These are phyloP conservation scores for Mycena haematopus DNA, from an alignment of 768 basidiomycete species.

Conservation along the genomic window DNA sequence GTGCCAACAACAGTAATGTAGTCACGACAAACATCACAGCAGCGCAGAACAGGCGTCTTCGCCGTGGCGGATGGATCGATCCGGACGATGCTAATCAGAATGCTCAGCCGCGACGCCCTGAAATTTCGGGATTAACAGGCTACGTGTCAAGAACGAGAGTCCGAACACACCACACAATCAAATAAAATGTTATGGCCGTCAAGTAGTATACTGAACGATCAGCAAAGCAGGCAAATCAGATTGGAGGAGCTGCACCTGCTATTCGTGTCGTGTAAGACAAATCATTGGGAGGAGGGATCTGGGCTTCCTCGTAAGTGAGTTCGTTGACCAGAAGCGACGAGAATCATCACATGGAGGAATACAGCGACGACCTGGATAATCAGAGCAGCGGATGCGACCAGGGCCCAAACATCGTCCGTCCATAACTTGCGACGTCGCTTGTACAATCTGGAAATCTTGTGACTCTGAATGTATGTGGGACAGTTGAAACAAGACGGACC, in stretches of 20 bases:
- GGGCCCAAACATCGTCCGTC: constrained; percentile 7
- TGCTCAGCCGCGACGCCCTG: constrained; percentile 57
- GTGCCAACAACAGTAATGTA: constrained; percentile 46
- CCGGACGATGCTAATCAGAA: constrained; percentile 61
- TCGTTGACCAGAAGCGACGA: not conserved
- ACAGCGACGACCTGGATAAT: constrained; percentile 5
- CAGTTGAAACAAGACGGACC: not conserved
- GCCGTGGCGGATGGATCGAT: constrained; percentile 47
- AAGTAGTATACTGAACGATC: constrained; percentile 39
- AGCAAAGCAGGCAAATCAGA: not conserved
- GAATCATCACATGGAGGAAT: constrained; percentile 3
- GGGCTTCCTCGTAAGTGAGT: constrained; percentile 3
- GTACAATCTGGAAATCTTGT: not conserved
- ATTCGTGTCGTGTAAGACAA: constrained; percentile 16
- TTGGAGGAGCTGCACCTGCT: constrained; percentile 11
- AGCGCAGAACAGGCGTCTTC: constrained; percentile 36
- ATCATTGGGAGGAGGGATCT: constrained; percentile 17
- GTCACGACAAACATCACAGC: constrained; percentile 40
- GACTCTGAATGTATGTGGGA: no score
- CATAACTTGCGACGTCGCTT: not conserved
- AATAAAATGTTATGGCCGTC: constrained; percentile 44
- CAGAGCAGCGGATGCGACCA: not conserved
- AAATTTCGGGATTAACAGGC: not conserved
- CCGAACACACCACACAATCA: constrained; percentile 43
- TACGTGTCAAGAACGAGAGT: not conserved